These are phyloP conservation scores for Wickerhamiella sergipiensis DNA, from an alignment of 805 yeast genomes.

Conservation along the genomic window DNA sequence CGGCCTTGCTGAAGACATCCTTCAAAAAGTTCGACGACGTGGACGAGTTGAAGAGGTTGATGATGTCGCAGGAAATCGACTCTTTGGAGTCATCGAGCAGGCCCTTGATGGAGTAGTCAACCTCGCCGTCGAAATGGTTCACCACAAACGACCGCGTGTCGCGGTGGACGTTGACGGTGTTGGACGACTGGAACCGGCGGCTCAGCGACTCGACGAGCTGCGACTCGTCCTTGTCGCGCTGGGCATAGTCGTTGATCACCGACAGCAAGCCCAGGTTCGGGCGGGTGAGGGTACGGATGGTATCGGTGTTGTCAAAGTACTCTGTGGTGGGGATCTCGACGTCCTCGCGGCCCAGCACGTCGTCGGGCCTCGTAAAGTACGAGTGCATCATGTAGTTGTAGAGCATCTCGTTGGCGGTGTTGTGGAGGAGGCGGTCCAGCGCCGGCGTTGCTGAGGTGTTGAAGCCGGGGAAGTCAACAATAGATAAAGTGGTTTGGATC, in stretches of 20 bases:
- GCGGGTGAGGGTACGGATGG: slow-evolving; percentile 39
- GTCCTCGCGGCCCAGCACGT: slow-evolving; percentile 28
- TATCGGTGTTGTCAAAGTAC: slow-evolving; percentile 42
- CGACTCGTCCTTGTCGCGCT: slow-evolving; percentile 23
- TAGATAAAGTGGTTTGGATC: slow-evolving; percentile 24
- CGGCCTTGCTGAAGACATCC: slow-evolving; percentile 23
- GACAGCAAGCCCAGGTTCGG: slow-evolving; percentile 26
- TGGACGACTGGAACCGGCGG: slow-evolving; percentile 23
- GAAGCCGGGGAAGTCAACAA: slow-evolving; percentile 32
- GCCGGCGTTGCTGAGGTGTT: slow-evolving; percentile 23
- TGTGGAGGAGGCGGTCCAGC: slow-evolving; percentile 28
- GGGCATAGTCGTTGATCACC: slow-evolving; percentile 27
- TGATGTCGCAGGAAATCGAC: slow-evolving; percentile 31
- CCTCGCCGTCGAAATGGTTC: slow-evolving; percentile 46
- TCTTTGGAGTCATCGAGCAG: slow-evolving; percentile 42
- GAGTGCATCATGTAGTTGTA: slow-evolving; percentile 27
- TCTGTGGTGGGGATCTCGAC: slow-evolving; percentile 39
- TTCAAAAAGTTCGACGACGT: slow-evolving; percentile 27
- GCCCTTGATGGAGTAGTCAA: slow-evolving; percentile 38
- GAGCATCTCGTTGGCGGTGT: slow-evolving; percentile 30
- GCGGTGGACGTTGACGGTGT: slow-evolving; percentile 17
- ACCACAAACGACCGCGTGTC: slow-evolving; percentile 35
- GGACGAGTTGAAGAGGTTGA: slow-evolving; percentile 26
- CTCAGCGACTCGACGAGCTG: slow-evolving; percentile 22
- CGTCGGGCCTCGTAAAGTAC: slow-evolving; percentile 27